A percentile compares a stretch with the other conserved stretches of the same genome.
Conservation (phyloP, 306 rosid genomes). For the Castanea mollissima region DNA sequence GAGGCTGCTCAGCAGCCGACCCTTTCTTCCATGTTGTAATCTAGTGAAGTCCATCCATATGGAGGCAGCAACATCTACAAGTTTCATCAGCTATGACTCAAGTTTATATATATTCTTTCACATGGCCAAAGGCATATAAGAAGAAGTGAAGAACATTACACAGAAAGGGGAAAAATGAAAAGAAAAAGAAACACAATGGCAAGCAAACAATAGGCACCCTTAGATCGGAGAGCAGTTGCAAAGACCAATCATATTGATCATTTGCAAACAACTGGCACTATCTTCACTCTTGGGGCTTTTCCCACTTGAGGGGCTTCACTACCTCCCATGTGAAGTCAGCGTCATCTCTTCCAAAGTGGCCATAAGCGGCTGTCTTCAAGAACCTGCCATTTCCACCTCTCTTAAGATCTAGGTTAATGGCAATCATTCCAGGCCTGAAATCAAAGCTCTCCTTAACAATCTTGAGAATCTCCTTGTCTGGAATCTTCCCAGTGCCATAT, state of each 20-base stretch:
- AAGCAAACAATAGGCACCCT: slow-evolving; percentile 14
- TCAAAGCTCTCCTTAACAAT: slow-evolving; percentile 61
- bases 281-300: slow-evolving; percentile 35
- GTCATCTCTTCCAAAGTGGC: slow-evolving; percentile 68
- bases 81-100: slow-evolving; percentile 3
- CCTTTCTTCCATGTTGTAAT: too few relatives aligned
- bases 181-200: not conserved
- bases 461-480: slow-evolving; percentile 59
- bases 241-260: slow-evolving; percentile 13
- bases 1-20: not conserved
- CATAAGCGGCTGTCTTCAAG: slow-evolving; percentile 69
- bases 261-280: slow-evolving; percentile 9
- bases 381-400: slow-evolving; percentile 61
- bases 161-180: not conserved
- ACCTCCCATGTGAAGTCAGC: slow-evolving; percentile 68
- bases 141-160: not conserved
- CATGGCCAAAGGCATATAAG: not conserved
- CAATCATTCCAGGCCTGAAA: slow-evolving; percentile 68
- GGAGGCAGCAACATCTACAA: not conserved
- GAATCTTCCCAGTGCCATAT: slow-evolving; percentile 56
- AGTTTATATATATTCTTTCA: not conserved
- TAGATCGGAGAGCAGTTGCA: slow-evolving; percentile 8
- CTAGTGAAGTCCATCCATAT: not conserved
- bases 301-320: slow-evolving; percentile 59
- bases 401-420: slow-evolving; percentile 55